Base-by-base conservation (phyloP, 208 protist genomes). In the Leishmania turanica region DNA sequence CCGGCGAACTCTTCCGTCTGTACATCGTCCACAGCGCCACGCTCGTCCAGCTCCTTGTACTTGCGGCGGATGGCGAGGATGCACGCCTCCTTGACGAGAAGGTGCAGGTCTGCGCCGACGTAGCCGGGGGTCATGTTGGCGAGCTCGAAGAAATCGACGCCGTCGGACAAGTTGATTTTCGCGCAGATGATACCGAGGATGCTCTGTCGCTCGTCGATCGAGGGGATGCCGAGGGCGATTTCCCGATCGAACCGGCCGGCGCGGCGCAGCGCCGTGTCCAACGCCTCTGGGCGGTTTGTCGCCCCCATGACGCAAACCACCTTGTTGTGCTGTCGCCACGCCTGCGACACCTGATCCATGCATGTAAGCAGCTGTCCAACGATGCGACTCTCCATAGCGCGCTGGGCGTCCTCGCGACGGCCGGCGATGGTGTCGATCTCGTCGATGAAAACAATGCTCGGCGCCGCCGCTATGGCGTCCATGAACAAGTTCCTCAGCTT, bases 361-460 rank as follows among this genome's bases (percentile, higher is more conserved):
- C 96, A 99, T n/a, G 98, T 99, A 13, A 99, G 90, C 24, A 99
- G 91, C 92, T 99, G 99, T 4, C 99, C 96, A 1, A 99, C 99
- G 49, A 99, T 99, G 79, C 99, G 93, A 47, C 96, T 87, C 87
- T 99, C 99, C 99, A 99, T 99, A 60, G 99, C 99, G 49, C 97
- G 94, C 78, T 97, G 91, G 1, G 98, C 96, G 45, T 92, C 95
- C 75, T 99, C 99, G 72, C 99, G 95, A 34, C 94, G 93, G 49
- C 95, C 95, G 21, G 95, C 95, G 72, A 98, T 98, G 58, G 93
- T 97, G 88, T 99, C 99, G 85, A 99, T 99, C 85, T 99, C 99
- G 90, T 99, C 99, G 77, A 99, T 99, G 83, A 99, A 99, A 17
- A 99, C 93, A 65, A 99, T 93, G 70, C 96, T 99, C 21, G 99